Conservation (phyloP, 805 yeast genomes). For the Candida mattraensis region DNA sequence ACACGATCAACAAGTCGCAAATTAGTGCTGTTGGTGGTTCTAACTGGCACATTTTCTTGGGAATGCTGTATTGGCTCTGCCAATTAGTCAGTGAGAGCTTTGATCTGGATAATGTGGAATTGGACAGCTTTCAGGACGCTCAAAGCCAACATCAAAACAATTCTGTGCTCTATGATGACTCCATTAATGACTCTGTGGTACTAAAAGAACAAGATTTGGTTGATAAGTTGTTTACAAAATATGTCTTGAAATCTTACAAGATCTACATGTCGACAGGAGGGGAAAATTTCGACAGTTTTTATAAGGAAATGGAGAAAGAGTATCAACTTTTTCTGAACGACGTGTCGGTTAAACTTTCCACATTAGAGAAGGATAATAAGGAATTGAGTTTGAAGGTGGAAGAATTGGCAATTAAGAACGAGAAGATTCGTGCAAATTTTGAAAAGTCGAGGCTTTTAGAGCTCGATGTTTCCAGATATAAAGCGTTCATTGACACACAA, state of each 20-base stretch:
- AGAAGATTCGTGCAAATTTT: slow-evolving; percentile 49
- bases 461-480: slow-evolving; percentile 67
- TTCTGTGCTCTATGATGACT: slow-evolving; percentile 28
- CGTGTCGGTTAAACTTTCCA: slow-evolving; percentile 46
- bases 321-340: slow-evolving; percentile 52
- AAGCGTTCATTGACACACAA: slow-evolving; percentile 69
- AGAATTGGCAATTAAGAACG: slow-evolving; percentile 43
- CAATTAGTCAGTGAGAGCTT: slow-evolving; percentile 48
- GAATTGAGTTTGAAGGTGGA: slow-evolving; percentile 40
- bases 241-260: slow-evolving; percentile 65
- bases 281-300: slow-evolving; percentile 58
- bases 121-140: slow-evolving; percentile 24
- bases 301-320: slow-evolving; percentile 54
- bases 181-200: slow-evolving; percentile 26
- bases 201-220: slow-evolving; percentile 28
- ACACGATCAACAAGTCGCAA: slow-evolving; percentile 77
- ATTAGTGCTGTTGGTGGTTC: slow-evolving; percentile 90
- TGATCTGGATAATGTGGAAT: slow-evolving; percentile 36
- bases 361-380: slow-evolving; percentile 41
- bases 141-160: slow-evolving; percentile 24
- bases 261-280: slow-evolving; percentile 58
- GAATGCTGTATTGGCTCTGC: slow-evolving; percentile 81
- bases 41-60: slow-evolving; percentile 81
- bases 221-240: slow-evolving; percentile 40
- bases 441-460: slow-evolving; percentile 64